Evolutionary conservation across 257 asterid genomes (phyloP).

Genomic region (Nicotiana tomentosiformis): DNA sequence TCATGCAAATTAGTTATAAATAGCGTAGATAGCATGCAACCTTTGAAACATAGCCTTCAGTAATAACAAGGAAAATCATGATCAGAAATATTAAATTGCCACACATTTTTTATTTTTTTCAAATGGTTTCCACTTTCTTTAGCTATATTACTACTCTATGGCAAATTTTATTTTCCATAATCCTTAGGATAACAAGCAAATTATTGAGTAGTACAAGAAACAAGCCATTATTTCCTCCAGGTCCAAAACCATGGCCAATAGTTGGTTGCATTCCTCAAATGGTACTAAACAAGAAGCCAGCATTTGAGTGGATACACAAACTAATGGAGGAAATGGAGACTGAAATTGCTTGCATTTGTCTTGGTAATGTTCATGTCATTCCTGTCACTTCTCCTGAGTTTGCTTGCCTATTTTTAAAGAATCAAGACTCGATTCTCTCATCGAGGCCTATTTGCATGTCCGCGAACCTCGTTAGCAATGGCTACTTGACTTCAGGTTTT

Average conservation of each 20-base stretch:
- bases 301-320: slow-evolving; percentile 15
- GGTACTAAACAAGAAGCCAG: neutral
- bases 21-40: too few relatives aligned
- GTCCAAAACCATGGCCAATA: slow-evolving; percentile 15
- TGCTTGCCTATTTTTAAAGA: slow-evolving; percentile 15
- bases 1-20: too few relatives aligned
- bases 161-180: neutral
- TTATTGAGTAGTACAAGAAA: neutral
- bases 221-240: slow-evolving; percentile 6
- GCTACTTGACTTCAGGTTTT: too few relatives aligned
- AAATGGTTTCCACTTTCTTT: neutral
- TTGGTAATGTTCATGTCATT: neutral
- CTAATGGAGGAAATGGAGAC: slow-evolving; percentile 11
- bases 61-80: too few relatives aligned
- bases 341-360: slow-evolving; percentile 15
- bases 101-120: too few relatives aligned
- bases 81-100: too few relatives aligned
- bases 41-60: too few relatives aligned
- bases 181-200: neutral
- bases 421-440: neutral
- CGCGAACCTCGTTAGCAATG: too few relatives aligned
- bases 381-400: slow-evolving; percentile 23
- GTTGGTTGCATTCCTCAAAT: slow-evolving; percentile 9
- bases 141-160: neutral
- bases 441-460: too few relatives aligned